Evolutionary conservation across 164 flowering plant genomes (phyloP).

Genomic region (Euptelea pleiosperma): DNA sequence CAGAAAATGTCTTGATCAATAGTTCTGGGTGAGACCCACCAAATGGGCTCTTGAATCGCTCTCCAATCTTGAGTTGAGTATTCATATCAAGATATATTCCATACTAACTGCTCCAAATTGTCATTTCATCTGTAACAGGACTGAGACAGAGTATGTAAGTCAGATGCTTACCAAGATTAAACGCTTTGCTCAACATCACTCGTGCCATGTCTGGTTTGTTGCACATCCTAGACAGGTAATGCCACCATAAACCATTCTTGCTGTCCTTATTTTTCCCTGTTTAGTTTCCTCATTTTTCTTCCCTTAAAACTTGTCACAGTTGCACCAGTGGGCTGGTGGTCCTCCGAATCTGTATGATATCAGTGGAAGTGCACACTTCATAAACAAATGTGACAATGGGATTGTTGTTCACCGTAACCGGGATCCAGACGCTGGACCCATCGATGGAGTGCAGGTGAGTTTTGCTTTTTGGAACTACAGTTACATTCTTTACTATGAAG

Average conservation of each 20-base stretch:
- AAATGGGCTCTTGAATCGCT: neutral
- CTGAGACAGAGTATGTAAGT: slow-evolving; percentile 98
- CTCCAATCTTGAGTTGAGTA: neutral
- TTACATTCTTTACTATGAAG: neutral
- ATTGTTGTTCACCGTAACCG: slow-evolving; percentile 94
- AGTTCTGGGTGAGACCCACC: neutral
- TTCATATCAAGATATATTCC: too few species aligned
- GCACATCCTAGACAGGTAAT: slow-evolving; percentile 98
- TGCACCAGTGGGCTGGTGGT: slow-evolving; percentile 80
- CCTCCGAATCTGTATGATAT: slow-evolving; percentile 95
- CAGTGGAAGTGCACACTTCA: slow-evolving; percentile 99
- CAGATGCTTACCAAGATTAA: slow-evolving; percentile 89
- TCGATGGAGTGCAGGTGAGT: slow-evolving; percentile 79
- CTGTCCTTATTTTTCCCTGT: neutral
- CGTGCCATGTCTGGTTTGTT: slow-evolving; percentile 99
- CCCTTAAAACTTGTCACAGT: slow-evolving; percentile 35
- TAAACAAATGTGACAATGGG: slow-evolving; percentile 98
- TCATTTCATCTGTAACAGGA: slow-evolving; percentile 44
- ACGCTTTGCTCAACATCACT: slow-evolving; percentile 92
- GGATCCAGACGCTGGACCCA: slow-evolving; percentile 67
- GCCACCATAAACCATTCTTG: slow-evolving; percentile 3
- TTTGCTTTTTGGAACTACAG: neutral
- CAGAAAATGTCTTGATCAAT: too few species aligned
- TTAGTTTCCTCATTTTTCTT: neutral
- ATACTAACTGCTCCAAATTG: too few species aligned